Evolutionary conservation across 2,329 filamentous ascomycete genomes (phyloP).

Genomic region (Penicillium sp.): DNA sequence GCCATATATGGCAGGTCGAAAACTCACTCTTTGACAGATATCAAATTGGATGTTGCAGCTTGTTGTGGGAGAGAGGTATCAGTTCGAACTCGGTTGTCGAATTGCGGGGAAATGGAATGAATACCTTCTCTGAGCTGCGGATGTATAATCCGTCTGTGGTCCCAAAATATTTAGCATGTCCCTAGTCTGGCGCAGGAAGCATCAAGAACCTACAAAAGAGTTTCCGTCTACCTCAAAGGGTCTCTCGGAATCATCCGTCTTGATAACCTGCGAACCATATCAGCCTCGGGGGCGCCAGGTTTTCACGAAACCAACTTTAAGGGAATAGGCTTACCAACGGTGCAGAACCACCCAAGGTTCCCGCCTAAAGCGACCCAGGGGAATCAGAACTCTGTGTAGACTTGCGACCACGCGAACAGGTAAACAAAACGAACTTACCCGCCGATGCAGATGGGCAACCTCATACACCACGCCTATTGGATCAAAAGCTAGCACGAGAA

Average conservation of each 20-base stretch:
- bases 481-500: constrained; percentile 7
- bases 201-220: constrained; percentile 26
- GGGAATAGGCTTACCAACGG: constrained; percentile 17
- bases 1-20: not conserved
- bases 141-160: constrained; percentile 24
- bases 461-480: constrained; percentile 12
- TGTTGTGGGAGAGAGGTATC: not conserved
- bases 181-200: not conserved
- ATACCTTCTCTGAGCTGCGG: constrained; percentile 29
- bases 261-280: constrained; percentile 20
- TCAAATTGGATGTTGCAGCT: constrained; percentile 32
- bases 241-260: constrained; percentile 25
- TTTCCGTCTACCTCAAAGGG: constrained; percentile 31
- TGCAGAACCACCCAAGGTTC: constrained; percentile 14
- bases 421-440: not conserved
- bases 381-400: not conserved
- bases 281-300: not conserved
- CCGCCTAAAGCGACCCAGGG: constrained; percentile 9
- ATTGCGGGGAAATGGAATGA: not conserved
- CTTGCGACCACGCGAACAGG: not conserved
- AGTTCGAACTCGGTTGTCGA: not conserved
- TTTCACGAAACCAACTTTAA: not conserved
- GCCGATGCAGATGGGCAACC: constrained; percentile 7
- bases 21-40: constrained; percentile 25
- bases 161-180: not conserved